Evolutionary conservation across 805 yeast species (phyloP).

Genomic region (Nakazawaea ernobii): DNA sequence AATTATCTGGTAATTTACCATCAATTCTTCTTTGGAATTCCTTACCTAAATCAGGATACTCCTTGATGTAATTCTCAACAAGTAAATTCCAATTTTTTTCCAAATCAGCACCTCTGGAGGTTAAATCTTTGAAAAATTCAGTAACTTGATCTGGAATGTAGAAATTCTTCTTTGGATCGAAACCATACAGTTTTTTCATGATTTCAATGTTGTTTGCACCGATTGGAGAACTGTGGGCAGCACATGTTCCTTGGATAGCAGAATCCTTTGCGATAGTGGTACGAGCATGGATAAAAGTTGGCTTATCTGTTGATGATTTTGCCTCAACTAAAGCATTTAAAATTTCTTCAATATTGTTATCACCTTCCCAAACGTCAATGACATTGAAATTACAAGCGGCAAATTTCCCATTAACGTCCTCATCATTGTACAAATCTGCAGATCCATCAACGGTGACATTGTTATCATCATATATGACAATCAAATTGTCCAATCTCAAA

Average conservation of each 20-base stretch:
- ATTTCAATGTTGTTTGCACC: constrained; percentile 19
- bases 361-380: constrained; percentile 28
- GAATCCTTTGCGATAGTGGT: constrained; percentile 31
- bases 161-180: constrained; percentile 18
- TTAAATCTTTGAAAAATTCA: constrained; percentile 22
- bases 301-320: constrained; percentile 22
- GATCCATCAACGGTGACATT: constrained; percentile 33
- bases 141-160: constrained; percentile 23
- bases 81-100: constrained; percentile 21
- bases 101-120: constrained; percentile 18
- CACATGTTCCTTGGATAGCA: constrained; percentile 22
- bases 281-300: constrained; percentile 29
- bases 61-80: constrained; percentile 16
- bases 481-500: constrained; percentile 29
- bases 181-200: constrained; percentile 17
- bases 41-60: constrained; percentile 23
- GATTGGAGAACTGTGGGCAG: constrained; percentile 32
- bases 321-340: constrained; percentile 29
- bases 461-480: constrained; percentile 31
- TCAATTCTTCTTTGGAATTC: constrained; percentile 22
- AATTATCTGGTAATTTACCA: constrained; percentile 23
- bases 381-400: constrained; percentile 31
- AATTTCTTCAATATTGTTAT: constrained; percentile 23
- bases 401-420: constrained; percentile 27
- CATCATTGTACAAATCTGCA: constrained; percentile 27